Conservation (phyloP, 108 stramenopile genomes). For the Cyclostephanos tholiformis region DNA sequence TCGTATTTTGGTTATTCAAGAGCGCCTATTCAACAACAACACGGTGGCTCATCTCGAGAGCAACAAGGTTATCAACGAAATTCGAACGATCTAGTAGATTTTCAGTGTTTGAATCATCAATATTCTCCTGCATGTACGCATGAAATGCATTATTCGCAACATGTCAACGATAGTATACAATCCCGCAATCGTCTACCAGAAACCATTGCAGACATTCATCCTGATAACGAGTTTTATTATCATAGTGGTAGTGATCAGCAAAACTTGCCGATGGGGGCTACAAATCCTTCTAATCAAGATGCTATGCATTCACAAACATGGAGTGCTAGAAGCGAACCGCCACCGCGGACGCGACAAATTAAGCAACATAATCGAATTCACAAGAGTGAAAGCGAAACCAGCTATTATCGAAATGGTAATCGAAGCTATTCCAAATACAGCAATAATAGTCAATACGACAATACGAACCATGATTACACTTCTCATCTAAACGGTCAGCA, state of each 20-base stretch:
- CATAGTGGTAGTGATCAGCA: not conserved
- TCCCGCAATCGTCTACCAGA: not conserved
- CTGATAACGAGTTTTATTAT: not conserved
- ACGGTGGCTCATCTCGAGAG: not conserved
- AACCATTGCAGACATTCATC: not conserved
- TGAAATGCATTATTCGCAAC: not conserved
- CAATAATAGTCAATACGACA: not conserved
- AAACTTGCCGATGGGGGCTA: not conserved
- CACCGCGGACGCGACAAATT: not conserved
- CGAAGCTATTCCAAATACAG: not conserved
- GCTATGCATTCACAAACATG: not conserved
- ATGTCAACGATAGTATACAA: not conserved
- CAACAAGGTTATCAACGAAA: not conserved
- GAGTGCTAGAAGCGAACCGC: not conserved
- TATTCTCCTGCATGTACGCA: not conserved
- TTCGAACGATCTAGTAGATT: not conserved
- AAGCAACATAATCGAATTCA: not conserved
- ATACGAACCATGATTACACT: not conserved
- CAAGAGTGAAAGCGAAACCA: conserved; percentile 14
- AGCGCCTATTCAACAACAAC: not conserved
- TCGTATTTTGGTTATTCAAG: not conserved
- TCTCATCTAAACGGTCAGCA: not conserved
- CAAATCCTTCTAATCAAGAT: not conserved
- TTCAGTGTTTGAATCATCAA: not conserved
- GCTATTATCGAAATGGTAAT: not conserved